phyloP scores from a whole-genome alignment of 495 filamentous ascomycete species.

The Clohesyomyces aquaticus region DNA sequence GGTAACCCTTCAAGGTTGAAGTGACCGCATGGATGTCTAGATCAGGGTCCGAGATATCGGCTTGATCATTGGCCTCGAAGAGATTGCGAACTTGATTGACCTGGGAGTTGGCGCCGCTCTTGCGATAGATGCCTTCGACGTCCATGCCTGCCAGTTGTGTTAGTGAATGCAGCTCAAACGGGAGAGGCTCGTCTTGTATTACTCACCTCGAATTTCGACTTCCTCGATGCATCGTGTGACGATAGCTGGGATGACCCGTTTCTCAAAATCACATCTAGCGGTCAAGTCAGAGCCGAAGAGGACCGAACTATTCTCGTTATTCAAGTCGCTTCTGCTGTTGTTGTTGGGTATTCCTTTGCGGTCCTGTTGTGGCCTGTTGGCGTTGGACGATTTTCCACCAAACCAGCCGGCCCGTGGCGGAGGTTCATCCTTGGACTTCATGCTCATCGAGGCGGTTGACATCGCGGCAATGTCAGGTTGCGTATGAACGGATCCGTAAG shows the following conservation, averaged over 20 bases:
- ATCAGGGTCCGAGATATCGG: conserved; percentile 88
- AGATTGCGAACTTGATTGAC: conserved; percentile 86
- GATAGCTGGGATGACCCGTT: conserved; percentile 84
- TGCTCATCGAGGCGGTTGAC: conserved; percentile 16
- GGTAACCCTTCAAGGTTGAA: conserved; percentile 95
- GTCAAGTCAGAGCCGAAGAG: conserved; percentile 92
- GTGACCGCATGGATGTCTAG: conserved; percentile 97
- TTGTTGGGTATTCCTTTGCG: conserved; percentile 33
- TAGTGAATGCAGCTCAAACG: neutral
- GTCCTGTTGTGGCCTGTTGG: conserved; percentile 14
- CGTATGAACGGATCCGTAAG: conserved; percentile 50
- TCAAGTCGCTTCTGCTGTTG: conserved; percentile 34
- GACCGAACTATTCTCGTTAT: conserved; percentile 46
- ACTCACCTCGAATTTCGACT: conserved; percentile 80
- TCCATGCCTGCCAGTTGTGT: conserved; percentile 74
- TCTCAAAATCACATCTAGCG: conserved; percentile 85
- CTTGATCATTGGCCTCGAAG: conserved; percentile 82
- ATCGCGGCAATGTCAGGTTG: conserved; percentile 36
- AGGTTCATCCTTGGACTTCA: conserved; percentile 21
- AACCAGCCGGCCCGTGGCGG: conserved; percentile 33
- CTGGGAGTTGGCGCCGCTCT: conserved; percentile 86
- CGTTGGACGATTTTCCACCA: conserved; percentile 23
- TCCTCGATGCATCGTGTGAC: conserved; percentile 96
- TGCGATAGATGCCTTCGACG: conserved; percentile 96
- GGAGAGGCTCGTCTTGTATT: neutral